Evolutionary conservation across 345 rosid species (phyloP).

Genomic region (Nephelium lappaceum): DNA sequence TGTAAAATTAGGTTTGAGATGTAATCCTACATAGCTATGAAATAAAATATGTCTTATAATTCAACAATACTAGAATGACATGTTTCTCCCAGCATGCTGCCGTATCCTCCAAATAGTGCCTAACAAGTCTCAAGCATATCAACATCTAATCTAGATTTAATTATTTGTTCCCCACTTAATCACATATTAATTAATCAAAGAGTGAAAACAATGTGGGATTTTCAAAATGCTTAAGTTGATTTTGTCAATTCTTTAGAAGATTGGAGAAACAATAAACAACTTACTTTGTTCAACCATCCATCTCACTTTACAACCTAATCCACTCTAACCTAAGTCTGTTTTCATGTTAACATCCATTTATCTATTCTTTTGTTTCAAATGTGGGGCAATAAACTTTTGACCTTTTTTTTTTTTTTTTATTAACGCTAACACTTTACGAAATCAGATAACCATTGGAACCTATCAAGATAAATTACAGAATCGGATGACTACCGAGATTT

Average conservation of each 20-base stretch:
- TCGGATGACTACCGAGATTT: no score
- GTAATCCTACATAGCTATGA: no score
- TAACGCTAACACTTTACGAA: no score
- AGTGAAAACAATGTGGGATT: background rate
- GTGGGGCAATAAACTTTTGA: no score
- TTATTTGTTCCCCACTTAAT: background rate
- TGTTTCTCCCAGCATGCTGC: background rate
- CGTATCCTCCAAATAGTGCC: background rate
- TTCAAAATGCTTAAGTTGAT: background rate
- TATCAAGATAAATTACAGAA: no score
- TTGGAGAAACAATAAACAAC: background rate
- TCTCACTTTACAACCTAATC: constrained; percentile 17
- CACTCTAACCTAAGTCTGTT: constrained; percentile 8
- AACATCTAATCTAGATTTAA: background rate
- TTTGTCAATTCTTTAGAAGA: background rate
- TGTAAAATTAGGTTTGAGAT: background rate
- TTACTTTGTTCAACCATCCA: background rate
- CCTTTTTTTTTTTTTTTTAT: no score
- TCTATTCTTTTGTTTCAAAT: no score
- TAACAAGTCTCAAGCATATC: background rate
- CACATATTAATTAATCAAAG: background rate
- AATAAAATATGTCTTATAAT: no score
- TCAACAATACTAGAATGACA: no score
- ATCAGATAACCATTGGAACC: no score
- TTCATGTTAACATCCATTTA: background rate